phyloP scores from a whole-genome alignment of 805 yeast species.

The Wickerhamomyces tratensis region DNA sequence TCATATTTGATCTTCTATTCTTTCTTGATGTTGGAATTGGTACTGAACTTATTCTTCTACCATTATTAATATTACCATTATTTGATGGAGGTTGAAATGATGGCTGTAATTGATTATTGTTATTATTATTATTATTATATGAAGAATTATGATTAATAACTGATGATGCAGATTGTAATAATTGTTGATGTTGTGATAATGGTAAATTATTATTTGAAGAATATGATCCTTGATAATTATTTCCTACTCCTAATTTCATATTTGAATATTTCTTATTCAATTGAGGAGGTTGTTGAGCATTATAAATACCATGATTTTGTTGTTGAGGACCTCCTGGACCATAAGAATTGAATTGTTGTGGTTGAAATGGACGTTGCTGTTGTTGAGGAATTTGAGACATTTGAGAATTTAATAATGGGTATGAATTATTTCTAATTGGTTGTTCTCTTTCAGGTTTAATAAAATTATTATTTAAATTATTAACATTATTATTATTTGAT shows the following conservation, averaged over 20 bases:
- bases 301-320: too few relatives aligned
- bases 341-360: too few relatives aligned
- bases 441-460: not conserved
- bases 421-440: not conserved
- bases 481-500: not conserved
- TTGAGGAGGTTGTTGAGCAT: not conserved
- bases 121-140: slow-evolving; percentile 3
- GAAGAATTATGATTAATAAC: not conserved
- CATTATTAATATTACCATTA: not conserved
- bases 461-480: not conserved
- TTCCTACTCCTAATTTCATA: not conserved
- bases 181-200: not conserved
- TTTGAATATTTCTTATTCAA: too few relatives aligned
- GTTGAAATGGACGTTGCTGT: not conserved
- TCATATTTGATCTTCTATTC: slow-evolving; percentile 31
- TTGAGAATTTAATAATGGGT: not conserved
- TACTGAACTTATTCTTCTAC: not conserved
- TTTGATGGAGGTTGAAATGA: slow-evolving; percentile 2
- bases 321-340: too few relatives aligned
- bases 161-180: not conserved
- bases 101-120: slow-evolving; percentile 4
- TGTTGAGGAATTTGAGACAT: not conserved
- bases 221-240: too few relatives aligned
- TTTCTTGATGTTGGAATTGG: slow-evolving; percentile 29
- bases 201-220: not conserved